phyloP scores from a whole-genome alignment of 2,329 filamentous ascomycete species.

The Annulohypoxylon truncatum region DNA sequence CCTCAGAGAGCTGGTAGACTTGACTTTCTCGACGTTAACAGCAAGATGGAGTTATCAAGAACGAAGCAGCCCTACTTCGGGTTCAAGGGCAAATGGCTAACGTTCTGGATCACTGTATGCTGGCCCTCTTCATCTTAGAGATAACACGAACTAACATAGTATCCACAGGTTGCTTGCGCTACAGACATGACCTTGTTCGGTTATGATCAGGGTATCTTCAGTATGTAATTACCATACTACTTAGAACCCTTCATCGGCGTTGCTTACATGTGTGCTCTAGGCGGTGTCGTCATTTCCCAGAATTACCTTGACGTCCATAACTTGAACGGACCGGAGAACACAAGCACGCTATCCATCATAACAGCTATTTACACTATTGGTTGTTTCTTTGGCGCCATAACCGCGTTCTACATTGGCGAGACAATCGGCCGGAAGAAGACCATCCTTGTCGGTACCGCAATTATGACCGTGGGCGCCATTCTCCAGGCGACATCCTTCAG shows the following conservation, averaged over 20 bases:
- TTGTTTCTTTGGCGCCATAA: slow-evolving; percentile 56
- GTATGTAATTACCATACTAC: slow-evolving; percentile 38
- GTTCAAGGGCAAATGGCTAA: slow-evolving; percentile 47
- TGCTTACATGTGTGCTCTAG: slow-evolving; percentile 18
- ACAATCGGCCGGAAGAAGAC: slow-evolving; percentile 57
- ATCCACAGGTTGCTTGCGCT: slow-evolving; percentile 44
- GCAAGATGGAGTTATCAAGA: slow-evolving; percentile 39
- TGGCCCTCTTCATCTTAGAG: background rate
- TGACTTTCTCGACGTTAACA: background rate
- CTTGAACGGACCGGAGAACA: slow-evolving; percentile 54
- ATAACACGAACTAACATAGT: slow-evolving; percentile 6
- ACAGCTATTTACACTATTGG: slow-evolving; percentile 59
- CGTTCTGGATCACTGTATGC: slow-evolving; percentile 47
- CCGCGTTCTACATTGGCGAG: slow-evolving; percentile 57
- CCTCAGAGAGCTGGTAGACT: slow-evolving; percentile 5
- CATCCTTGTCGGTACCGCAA: slow-evolving; percentile 55
- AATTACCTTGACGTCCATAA: slow-evolving; percentile 63
- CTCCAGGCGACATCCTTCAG: slow-evolving; percentile 47
- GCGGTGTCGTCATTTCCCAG: slow-evolving; percentile 64
- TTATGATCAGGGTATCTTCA: slow-evolving; percentile 65
- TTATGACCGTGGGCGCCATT: slow-evolving; percentile 54
- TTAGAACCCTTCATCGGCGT: background rate
- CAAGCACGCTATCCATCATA: slow-evolving; percentile 56
- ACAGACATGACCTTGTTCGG: slow-evolving; percentile 49
- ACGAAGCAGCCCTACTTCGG: slow-evolving; percentile 46